These are phyloP conservation scores for Solanum pinnatisectum DNA, from an alignment of 257 asterid species.

Conservation along the genomic window DNA sequence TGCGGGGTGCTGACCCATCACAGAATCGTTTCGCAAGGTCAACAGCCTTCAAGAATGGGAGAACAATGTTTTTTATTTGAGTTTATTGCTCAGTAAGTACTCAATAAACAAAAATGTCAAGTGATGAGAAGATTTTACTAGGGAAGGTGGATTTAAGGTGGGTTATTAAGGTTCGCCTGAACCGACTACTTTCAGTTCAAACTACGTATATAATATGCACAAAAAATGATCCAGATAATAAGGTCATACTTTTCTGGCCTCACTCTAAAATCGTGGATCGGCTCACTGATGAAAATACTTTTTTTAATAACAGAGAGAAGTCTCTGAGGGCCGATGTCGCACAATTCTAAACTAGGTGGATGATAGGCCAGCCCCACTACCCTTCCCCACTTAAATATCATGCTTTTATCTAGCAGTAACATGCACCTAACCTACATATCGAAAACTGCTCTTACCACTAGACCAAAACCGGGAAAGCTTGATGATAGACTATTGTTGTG, in stretches of 20 bases:
- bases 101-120: not conserved
- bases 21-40: slow-evolving; percentile 97
- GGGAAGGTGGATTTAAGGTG: not conserved
- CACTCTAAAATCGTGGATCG: not conserved
- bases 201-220: not conserved
- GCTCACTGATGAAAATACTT: not conserved
- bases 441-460: not conserved
- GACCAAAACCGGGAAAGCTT: not conserved
- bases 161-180: not conserved
- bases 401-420: not conserved
- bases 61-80: not conserved
- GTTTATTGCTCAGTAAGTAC: not conserved
- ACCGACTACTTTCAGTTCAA: not conserved
- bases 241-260: not conserved
- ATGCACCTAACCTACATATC: not conserved
- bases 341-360: not conserved
- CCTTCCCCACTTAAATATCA: not conserved
- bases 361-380: not conserved
- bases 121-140: not conserved
- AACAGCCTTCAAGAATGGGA: slow-evolving; percentile 56
- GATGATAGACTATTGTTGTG: not conserved
- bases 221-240: not conserved
- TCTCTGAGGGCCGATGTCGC: not conserved
- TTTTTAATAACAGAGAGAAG: not conserved
- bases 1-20: slow-evolving; percentile 93